A percentile compares a stretch with the other conserved stretches of the same genome.
These are phyloP conservation scores for Begonia masoniana DNA, from an alignment of 306 rosid species.

Conservation along the genomic window DNA sequence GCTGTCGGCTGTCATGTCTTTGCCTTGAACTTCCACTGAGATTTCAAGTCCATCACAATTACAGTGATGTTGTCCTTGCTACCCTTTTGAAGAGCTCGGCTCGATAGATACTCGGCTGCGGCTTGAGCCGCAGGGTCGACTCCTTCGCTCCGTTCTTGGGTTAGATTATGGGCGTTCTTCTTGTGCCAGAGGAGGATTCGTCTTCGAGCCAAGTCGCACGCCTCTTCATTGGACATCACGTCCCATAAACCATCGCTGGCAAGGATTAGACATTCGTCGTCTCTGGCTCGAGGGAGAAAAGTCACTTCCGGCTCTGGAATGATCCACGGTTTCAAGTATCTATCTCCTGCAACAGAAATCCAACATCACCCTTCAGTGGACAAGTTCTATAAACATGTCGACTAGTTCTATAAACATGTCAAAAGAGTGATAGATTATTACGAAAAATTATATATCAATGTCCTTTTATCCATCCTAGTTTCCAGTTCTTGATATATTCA, in stretches of 20 bases:
- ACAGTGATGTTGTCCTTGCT: constrained; percentile 26
- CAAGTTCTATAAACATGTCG: not conserved
- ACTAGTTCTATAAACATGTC: not conserved
- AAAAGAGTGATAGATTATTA: no score
- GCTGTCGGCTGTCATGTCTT: constrained; percentile 4
- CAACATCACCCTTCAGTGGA: not conserved
- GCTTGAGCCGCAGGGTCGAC: not conserved
- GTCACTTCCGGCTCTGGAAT: not conserved
- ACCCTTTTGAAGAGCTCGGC: constrained; percentile 10
- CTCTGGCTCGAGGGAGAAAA: constrained; percentile 7
- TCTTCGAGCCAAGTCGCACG: constrained; percentile 11
- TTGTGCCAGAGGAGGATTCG: constrained; percentile 10
- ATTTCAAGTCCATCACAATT: constrained; percentile 24
- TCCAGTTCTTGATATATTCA: no score
- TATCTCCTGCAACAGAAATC: not conserved
- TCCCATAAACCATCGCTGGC: constrained; percentile 17
- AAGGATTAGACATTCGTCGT: constrained; percentile 9
- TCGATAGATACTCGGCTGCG: not conserved
- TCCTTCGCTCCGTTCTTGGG: not conserved
- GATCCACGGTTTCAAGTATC: not conserved
- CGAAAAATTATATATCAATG: no score
- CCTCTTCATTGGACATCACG: constrained; percentile 10
- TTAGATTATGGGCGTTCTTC: constrained; percentile 2
- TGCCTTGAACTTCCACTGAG: constrained; percentile 20
- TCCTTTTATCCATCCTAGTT: no score